Percentiles rank a stretch among this genome's conserved stretches.
Evolutionary conservation across 306 rosid species (phyloP).

Genomic region (Pachyrhizus erosus): DNA sequence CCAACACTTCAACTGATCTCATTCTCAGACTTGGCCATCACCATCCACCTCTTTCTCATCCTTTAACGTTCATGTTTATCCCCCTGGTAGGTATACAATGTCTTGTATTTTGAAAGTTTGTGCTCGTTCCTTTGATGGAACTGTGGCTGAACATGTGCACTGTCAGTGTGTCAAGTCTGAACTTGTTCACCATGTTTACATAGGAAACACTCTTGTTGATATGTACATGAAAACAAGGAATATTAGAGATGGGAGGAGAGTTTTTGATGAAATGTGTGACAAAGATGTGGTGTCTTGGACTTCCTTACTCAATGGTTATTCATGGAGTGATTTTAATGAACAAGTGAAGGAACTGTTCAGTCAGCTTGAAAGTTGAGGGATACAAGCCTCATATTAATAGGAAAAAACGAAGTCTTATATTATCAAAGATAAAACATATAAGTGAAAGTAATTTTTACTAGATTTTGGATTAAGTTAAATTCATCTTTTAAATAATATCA

Average conservation of each 20-base stretch:
- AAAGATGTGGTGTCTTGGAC: slow-evolving; percentile 88
- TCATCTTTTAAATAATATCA: no score
- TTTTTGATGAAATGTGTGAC: slow-evolving; percentile 72
- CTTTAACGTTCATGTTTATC: slow-evolving; percentile 50
- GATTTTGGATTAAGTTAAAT: no score
- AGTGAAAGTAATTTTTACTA: no score
- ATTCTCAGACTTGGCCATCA: slow-evolving; percentile 24
- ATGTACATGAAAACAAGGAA: slow-evolving; percentile 82
- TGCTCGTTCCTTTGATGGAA: slow-evolving; percentile 54
- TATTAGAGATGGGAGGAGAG: slow-evolving; percentile 66
- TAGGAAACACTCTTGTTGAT: slow-evolving; percentile 78
- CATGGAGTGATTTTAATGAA: slow-evolving; percentile 51
- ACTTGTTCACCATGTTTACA: slow-evolving; percentile 60
- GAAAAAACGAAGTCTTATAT: no score
- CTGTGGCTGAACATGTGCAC: slow-evolving; percentile 68
- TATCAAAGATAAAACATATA: no score
- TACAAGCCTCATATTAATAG: no score
- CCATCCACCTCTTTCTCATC: slow-evolving; percentile 46
- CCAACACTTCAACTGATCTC: slow-evolving; percentile 36
- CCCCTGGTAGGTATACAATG: slow-evolving; percentile 55
- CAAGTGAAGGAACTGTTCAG: slow-evolving; percentile 50
- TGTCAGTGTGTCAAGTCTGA: slow-evolving; percentile 72
- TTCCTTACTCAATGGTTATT: slow-evolving; percentile 71
- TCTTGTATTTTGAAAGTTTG: slow-evolving; percentile 69
- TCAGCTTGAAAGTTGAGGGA: slow-evolving; percentile 61